Conservation (phyloP, 371 early-diverging fungal genomes). For the Saksenaea oblongispora region DNA sequence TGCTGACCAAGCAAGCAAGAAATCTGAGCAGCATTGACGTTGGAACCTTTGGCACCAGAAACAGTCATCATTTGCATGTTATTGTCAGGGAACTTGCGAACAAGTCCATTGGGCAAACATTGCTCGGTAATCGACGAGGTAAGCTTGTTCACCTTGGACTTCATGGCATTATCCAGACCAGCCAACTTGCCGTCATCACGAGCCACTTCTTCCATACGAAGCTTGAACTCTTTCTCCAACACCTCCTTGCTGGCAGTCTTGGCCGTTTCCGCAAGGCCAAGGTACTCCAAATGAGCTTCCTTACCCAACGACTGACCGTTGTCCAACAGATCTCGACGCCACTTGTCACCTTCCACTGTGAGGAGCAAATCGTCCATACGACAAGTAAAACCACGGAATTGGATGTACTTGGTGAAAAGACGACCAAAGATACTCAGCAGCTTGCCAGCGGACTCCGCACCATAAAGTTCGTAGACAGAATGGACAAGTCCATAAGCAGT, state of each 20-base stretch:
- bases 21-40: conserved; percentile 99
- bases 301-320: conserved; percentile 59
- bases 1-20: conserved; percentile 99
- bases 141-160: conserved; percentile 79
- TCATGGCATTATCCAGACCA: conserved; percentile 91
- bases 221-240: conserved; percentile 58
- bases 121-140: conserved; percentile 82
- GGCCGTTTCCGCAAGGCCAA: conserved; percentile 63
- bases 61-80: conserved; percentile 99
- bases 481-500: conserved; percentile 95
- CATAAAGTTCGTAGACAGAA: conserved; percentile 96
- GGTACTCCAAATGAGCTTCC: conserved; percentile 73
- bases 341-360: conserved; percentile 78
- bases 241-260: conserved; percentile 35
- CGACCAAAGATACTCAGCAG: conserved; percentile 94
- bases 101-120: conserved; percentile 85
- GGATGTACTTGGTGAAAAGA: conserved; percentile 93
- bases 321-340: conserved; percentile 70
- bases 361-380: conserved; percentile 99
- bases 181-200: conserved; percentile 86
- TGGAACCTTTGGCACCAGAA: conserved; percentile 99
- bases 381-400: conserved; percentile 93
- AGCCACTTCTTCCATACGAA: conserved; percentile 83
- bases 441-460: conserved; percentile 89
- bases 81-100: conserved; percentile 91